phyloP scores from a whole-genome alignment of 257 asterid species.

The Solanum dulcamara region DNA sequence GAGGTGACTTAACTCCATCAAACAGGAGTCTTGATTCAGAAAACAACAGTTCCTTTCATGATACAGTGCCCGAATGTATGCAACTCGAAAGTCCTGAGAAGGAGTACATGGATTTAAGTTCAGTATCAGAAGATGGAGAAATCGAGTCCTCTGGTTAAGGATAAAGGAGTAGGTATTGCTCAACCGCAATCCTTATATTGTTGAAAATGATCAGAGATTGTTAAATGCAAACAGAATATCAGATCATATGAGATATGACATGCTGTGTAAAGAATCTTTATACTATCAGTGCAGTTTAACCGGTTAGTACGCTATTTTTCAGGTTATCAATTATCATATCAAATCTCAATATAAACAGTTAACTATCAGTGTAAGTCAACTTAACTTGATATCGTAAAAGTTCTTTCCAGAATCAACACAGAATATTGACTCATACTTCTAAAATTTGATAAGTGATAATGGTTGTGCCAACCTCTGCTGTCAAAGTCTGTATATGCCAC shows the following conservation, averaged over 20 bases:
- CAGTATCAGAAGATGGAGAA: constrained; percentile 46
- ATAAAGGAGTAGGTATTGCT: too few relatives aligned
- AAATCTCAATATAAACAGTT: not conserved
- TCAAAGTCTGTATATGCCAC: not conserved
- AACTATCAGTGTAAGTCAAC: not conserved
- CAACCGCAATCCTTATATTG: too few relatives aligned
- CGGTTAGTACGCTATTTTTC: not conserved
- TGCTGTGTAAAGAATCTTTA: not conserved
- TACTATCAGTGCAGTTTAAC: not conserved
- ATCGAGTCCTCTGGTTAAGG: too few relatives aligned
- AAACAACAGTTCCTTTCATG: constrained; percentile 18
- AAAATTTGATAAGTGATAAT: not conserved
- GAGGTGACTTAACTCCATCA: constrained; percentile 57
- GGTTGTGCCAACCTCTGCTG: not conserved
- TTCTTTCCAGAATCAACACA: not conserved
- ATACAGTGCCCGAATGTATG: constrained; percentile 46
- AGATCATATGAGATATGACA: not conserved
- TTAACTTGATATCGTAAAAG: not conserved
- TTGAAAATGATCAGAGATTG: too few relatives aligned
- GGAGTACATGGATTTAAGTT: constrained; percentile 49
- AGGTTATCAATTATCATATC: not conserved
- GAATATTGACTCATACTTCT: not conserved
- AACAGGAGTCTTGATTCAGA: constrained; percentile 49
- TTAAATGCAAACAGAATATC: not conserved
- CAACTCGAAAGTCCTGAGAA: constrained; percentile 54